Conservation (phyloP, 495 filamentous ascomycete genomes). For the Zalerion maritima region DNA sequence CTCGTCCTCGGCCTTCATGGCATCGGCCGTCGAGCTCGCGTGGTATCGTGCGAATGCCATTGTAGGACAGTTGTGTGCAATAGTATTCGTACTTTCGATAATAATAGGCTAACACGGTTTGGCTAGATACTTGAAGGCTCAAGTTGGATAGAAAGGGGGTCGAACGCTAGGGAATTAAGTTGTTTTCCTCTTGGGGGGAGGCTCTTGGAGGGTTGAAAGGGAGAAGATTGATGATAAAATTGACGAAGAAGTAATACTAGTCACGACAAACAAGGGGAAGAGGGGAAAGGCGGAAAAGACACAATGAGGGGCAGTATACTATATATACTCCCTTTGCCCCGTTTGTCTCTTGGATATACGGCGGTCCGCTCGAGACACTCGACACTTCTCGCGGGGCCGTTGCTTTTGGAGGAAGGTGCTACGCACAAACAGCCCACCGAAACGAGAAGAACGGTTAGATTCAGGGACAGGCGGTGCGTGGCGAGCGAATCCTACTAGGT, state of each 20-base stretch:
- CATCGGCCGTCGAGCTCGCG: conserved; percentile 59
- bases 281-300: conserved; percentile 9
- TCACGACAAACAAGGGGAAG: conserved; percentile 10
- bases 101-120: conserved; percentile 1
- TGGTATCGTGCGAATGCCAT: conserved; percentile 48
- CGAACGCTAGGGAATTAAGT: neutral
- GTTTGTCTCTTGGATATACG: too few relatives aligned
- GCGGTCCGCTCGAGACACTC: too few relatives aligned
- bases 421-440: too few relatives aligned
- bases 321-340: conserved; percentile 4
- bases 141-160: neutral
- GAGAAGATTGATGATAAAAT: conserved; percentile 5
- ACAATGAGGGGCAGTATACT: conserved; percentile 6
- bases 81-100: conserved; percentile 15
- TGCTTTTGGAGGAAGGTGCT: conserved; percentile 36
- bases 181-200: conserved; percentile 1
- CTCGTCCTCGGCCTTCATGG: conserved; percentile 65
- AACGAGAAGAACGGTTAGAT: conserved; percentile 13
- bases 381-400: conserved; percentile 39
- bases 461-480: conserved; percentile 1
- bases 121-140: neutral
- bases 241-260: conserved; percentile 6
- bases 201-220: conserved; percentile 2
- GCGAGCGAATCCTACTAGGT: neutral
- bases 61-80: conserved; percentile 16